A percentile compares a stretch with the other conserved stretches of the same genome.
Evolutionary conservation across 495 filamentous ascomycete genomes (phyloP).

Genomic region (Neurospora intermedia): DNA sequence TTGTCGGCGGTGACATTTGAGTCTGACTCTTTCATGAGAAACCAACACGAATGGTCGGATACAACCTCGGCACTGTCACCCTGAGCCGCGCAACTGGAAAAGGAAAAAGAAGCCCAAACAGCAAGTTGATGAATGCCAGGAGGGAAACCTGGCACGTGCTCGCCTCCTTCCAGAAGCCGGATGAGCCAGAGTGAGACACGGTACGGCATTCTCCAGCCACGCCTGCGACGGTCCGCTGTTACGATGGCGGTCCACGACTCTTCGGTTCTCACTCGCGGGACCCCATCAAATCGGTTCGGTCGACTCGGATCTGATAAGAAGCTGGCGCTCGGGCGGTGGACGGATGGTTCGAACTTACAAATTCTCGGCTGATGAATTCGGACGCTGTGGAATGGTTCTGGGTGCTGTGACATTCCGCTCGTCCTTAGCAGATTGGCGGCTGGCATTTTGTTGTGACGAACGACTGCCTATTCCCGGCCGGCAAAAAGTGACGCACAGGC

Average conservation of each 20-base stretch:
- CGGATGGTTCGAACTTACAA: not conserved
- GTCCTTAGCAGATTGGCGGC: not conserved
- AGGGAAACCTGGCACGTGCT: not conserved
- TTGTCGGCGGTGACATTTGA: not conserved
- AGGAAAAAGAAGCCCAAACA: not conserved
- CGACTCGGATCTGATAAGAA: not conserved
- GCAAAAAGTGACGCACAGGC: not conserved
- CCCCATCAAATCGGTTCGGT: not conserved
- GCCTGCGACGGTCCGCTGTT: not conserved
- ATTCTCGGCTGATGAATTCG: too few species aligned
- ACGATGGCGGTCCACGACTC: not conserved
- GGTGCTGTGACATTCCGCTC: not conserved
- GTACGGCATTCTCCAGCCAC: not conserved
- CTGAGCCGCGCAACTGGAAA: not conserved
- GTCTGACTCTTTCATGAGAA: not conserved
- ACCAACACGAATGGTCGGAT: not conserved
- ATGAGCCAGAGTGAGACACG: not conserved
- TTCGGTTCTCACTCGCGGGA: too few species aligned
- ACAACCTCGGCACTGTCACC: not conserved
- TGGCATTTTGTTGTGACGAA: not conserved
- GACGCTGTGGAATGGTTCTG: too few species aligned
- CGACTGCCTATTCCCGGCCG: not conserved
- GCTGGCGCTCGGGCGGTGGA: not conserved
- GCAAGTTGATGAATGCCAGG: not conserved
- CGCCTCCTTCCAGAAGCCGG: not conserved